A percentile compares a stretch with the other conserved stretches of the same genome.
These are phyloP conservation scores for Lippia alba DNA, from an alignment of 305 asterid species.

Conservation along the genomic window DNA sequence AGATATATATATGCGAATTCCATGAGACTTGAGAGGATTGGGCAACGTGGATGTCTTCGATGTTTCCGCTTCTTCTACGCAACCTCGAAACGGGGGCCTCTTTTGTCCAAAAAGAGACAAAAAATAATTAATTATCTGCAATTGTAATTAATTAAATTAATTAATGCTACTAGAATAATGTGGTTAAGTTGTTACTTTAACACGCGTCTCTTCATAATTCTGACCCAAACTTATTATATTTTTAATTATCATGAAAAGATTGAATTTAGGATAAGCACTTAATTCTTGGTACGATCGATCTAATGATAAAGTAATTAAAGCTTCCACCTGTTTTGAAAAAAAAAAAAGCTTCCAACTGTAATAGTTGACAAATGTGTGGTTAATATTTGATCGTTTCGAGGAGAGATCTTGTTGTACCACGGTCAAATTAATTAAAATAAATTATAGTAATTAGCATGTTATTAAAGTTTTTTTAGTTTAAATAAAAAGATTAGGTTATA, in stretches of 20 bases:
- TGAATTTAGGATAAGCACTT: background rate
- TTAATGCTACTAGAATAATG: background rate
- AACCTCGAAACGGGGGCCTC: background rate
- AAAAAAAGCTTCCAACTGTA: background rate
- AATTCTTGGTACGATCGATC: background rate
- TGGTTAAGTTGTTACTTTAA: background rate
- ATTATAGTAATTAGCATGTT: background rate
- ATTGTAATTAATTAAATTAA: background rate
- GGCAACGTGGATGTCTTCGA: slow-evolving; percentile 7
- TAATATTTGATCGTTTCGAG: background rate
- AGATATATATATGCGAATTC: background rate
- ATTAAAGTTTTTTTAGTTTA: background rate
- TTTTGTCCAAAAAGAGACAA: background rate
- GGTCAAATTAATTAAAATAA: background rate
- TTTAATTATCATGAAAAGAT: slow-evolving; percentile 1
- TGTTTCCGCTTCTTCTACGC: slow-evolving; percentile 5
- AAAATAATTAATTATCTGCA: background rate
- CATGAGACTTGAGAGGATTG: background rate
- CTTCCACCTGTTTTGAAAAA: too few species aligned
- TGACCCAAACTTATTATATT: slow-evolving; percentile 7
- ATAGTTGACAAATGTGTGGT: slow-evolving; percentile 4
- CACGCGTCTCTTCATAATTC: background rate
- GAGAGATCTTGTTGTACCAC: background rate
- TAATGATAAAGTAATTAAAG: slow-evolving; percentile 8
- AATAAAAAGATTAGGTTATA: background rate